phyloP scores from a whole-genome alignment of 176 grass and related monocot genomes.

The Coix lacrymajobi region DNA sequence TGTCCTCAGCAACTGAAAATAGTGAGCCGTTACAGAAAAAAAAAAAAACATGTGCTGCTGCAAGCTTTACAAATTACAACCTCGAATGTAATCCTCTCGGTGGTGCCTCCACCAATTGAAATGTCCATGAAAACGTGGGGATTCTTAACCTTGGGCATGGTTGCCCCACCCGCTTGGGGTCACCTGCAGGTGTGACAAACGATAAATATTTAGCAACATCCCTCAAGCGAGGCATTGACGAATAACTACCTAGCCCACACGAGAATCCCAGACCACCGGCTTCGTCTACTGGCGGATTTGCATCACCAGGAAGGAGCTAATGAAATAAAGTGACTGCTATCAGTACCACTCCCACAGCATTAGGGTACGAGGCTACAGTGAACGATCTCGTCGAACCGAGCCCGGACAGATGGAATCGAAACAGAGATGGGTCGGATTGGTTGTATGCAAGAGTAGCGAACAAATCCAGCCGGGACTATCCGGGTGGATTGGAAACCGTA shows the following conservation, averaged over 20 bases:
- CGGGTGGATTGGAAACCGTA: not conserved
- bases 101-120: slow-evolving; percentile 23
- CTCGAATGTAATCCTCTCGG: slow-evolving; percentile 57
- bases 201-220: slow-evolving; percentile 6
- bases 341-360: not conserved
- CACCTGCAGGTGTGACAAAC: slow-evolving; percentile 24
- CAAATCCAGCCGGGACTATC: not conserved
- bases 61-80: slow-evolving; percentile 26
- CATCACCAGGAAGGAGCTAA: not conserved
- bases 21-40: not conserved
- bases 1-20: not conserved
- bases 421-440: not conserved
- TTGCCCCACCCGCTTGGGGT: not conserved
- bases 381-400: not conserved
- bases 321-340: not conserved
- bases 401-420: not conserved
- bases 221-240: not conserved
- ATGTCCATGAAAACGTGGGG: slow-evolving; percentile 65
- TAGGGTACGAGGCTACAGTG: not conserved
- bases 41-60: not conserved
- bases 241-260: not conserved
- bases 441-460: not conserved
- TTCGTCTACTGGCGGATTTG: not conserved
- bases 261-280: not conserved
- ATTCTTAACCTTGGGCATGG: slow-evolving; percentile 53